Evolutionary conservation across 1,139 yeast species (phyloP).

Genomic region (Protomyces arabidopsidicola): DNA sequence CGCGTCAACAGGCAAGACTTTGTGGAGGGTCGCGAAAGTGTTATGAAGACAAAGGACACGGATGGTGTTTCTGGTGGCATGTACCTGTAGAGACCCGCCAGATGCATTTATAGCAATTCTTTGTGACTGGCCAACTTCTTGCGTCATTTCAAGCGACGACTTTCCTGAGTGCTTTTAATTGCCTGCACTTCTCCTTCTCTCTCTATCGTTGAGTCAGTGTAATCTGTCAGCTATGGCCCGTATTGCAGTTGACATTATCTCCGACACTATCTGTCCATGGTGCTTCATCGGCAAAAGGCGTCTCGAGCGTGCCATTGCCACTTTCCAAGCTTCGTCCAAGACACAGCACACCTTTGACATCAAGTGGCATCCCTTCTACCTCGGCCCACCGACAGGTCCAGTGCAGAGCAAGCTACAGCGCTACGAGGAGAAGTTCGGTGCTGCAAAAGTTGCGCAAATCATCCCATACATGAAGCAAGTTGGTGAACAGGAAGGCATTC

Average conservation of each 20-base stretch:
- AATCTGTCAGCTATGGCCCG: not conserved
- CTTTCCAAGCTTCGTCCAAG: conserved; percentile 8
- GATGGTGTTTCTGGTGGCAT: conserved; percentile 87
- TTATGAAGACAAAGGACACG: conserved; percentile 94
- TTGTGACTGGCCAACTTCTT: not conserved
- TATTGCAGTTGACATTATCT: conserved; percentile 28
- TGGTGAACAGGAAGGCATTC: conserved; percentile 28
- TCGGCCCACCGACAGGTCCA: conserved; percentile 25
- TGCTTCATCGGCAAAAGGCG: conserved; percentile 31
- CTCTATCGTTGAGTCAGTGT: too few species aligned
- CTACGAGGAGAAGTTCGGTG: conserved; percentile 28
- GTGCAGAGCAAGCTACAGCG: conserved; percentile 12
- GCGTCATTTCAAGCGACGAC: not conserved
- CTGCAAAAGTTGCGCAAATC: conserved; percentile 26
- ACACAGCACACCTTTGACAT: conserved; percentile 18
- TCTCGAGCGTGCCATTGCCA: conserved; percentile 29
- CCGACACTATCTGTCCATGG: conserved; percentile 33
- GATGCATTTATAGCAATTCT: conserved; percentile 30
- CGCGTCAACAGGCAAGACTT: conserved; percentile 95
- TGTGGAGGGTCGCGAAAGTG: conserved; percentile 91
- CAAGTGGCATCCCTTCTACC: conserved; percentile 32
- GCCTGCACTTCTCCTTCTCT: too few species aligned
- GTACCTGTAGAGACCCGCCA: conserved; percentile 51
- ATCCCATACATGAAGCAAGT: conserved; percentile 26
- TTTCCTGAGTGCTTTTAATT: too few species aligned